Evolutionary conservation across 2,329 filamentous ascomycete genomes (phyloP).

Genomic region (Pseudopyrenochaeta lycopersici): DNA sequence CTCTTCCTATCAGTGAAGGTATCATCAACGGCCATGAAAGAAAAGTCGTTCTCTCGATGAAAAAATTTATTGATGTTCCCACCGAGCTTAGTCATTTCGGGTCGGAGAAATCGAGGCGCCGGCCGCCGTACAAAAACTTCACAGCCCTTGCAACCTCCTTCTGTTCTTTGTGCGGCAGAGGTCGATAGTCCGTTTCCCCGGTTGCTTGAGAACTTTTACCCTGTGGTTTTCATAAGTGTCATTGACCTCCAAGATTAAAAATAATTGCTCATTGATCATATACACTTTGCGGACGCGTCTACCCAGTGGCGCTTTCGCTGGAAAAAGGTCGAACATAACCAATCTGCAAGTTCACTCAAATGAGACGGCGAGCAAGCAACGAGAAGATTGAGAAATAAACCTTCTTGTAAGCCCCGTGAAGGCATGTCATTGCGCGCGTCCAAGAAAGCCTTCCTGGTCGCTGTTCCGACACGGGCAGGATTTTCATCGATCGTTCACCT

Average conservation of each 20-base stretch:
- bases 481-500: too few relatives aligned
- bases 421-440: too few relatives aligned
- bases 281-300: conserved; percentile 51
- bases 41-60: not conserved
- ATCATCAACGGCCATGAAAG: conserved; percentile 49
- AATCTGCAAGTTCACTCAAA: too few relatives aligned
- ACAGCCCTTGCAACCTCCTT: conserved; percentile 48
- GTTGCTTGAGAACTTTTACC: conserved; percentile 72
- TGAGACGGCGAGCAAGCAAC: not conserved
- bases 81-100: too few relatives aligned
- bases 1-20: conserved; percentile 52
- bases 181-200: conserved; percentile 75
- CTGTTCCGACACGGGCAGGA: too few relatives aligned
- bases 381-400: not conserved
- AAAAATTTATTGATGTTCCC: not conserved
- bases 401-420: not conserved
- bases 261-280: conserved; percentile 71
- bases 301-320: conserved; percentile 49
- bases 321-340: conserved; percentile 64
- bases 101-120: not conserved
- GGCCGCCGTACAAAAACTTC: conserved; percentile 30
- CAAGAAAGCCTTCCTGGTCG: too few relatives aligned
- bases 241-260: conserved; percentile 75
- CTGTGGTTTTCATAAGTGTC: conserved; percentile 71
- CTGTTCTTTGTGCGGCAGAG: conserved; percentile 79